Conservation (phyloP, 768 basidiomycete species). For the Mycena sanguinolenta region DNA sequence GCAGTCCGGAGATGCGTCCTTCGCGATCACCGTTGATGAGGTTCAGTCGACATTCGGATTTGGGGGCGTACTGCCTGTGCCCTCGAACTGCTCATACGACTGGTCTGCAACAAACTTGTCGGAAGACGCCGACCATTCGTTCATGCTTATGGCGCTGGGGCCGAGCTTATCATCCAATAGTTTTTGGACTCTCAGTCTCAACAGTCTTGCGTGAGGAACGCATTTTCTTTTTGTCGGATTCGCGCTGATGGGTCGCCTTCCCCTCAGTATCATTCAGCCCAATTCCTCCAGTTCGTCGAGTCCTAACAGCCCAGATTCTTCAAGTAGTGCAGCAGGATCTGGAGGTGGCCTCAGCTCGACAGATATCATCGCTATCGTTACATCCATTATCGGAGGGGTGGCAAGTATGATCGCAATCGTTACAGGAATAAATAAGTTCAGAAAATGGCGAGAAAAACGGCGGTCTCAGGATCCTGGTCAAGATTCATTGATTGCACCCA, state of each 20-base stretch:
- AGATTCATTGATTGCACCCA: no score
- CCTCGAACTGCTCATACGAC: slow-evolving; percentile 13
- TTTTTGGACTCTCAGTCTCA: slow-evolving; percentile 13
- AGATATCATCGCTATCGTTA: background rate
- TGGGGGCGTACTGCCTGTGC: background rate
- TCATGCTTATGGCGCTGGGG: background rate
- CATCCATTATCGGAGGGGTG: slow-evolving; percentile 1
- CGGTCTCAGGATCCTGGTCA: background rate
- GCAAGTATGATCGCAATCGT: background rate
- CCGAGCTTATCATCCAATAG: background rate
- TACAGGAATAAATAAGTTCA: background rate
- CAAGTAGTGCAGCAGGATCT: background rate
- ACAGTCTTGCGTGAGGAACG: slow-evolving; percentile 11
- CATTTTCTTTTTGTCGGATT: background rate
- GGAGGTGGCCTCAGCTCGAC: background rate
- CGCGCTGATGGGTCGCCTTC: background rate
- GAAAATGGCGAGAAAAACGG: background rate
- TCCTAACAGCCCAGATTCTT: background rate
- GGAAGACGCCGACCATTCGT: slow-evolving; percentile 5
- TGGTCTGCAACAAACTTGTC: background rate
- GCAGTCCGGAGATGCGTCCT: background rate
- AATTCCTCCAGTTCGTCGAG: background rate
- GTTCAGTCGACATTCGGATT: background rate
- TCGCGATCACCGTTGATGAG: background rate
- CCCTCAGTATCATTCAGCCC: slow-evolving; percentile 7